Evolutionary conservation across 768 basidiomycete genomes (phyloP), one percentile per base, ranked within the genome.

Genomic region (Lepiota venenata): DNA sequence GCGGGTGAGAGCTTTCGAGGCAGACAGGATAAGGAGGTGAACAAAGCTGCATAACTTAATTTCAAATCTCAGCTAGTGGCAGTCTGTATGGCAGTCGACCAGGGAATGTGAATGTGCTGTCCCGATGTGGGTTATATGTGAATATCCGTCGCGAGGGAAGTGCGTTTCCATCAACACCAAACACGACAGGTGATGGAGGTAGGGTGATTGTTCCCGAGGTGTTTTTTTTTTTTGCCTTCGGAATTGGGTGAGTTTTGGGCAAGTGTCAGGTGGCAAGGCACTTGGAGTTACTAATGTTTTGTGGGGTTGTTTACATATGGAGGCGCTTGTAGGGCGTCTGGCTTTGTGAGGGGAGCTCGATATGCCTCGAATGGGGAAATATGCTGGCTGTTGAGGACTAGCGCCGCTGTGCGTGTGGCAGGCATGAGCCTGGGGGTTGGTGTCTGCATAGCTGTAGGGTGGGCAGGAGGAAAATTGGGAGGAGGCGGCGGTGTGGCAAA

Each of bases 111-210:
- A 18, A 47, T 47, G 15, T 45, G 12, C 2, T n/a, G 27, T 36
- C 37, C 48, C 41, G 39, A 18, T 41, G 20, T 44, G 20, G 16
- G 15, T 36, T 37, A 36, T 18, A 16, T 20, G 18, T 35, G 11
- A 12, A 12, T 8, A 12, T 21, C 18, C 32, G 52, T 54, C 39
- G 37, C 45, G 44, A 54, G 45, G 52, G 36, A 11, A 39, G 52
- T 16, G 37, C 12, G 53, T 55, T 48, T 55, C 53, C 53, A 55
- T 55, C 53, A 47, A 45, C 43, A 9, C 21, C 12, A 20, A n/a
- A 45, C 27, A 9, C 22, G 45, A 54, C 36, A 46, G 46, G 52
- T 47, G 52, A 54, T 54, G 52, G 39, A 40, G 44, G 18, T 42
- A 41, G 32, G 11, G 20, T 22, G 41, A 4, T 40, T 45, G 14